Conservation (phyloP, 2,329 filamentous ascomycete species). For the Orbilia quercus region DNA sequence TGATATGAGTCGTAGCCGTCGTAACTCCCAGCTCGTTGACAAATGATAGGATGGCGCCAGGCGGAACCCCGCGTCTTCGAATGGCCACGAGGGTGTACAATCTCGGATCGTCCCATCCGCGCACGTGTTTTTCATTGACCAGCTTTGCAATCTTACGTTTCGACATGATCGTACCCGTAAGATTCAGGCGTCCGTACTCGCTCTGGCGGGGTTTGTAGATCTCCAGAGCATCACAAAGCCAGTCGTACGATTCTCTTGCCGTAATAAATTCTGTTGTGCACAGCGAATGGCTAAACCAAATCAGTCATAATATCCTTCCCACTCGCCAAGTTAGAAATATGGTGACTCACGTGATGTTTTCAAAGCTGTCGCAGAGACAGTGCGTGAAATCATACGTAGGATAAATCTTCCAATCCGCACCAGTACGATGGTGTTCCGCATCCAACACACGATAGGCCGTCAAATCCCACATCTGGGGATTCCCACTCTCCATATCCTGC, state of each 20-base stretch:
- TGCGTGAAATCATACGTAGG: conserved; percentile 94
- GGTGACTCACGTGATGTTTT: conserved; percentile 74
- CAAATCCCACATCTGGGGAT: conserved; percentile 97
- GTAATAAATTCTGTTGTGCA: conserved; percentile 94
- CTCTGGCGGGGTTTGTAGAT: conserved; percentile 94
- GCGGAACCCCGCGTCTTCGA: conserved; percentile 84
- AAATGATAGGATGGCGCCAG: conserved; percentile 87
- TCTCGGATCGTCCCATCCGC: conserved; percentile 90
- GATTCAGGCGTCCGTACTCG: conserved; percentile 81
- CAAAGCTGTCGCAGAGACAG: conserved; percentile 90
- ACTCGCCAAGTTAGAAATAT: neutral
- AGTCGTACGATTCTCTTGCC: conserved; percentile 88
- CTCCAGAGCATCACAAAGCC: conserved; percentile 81
- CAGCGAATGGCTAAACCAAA: conserved; percentile 75
- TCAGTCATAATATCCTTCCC: conserved; percentile 11
- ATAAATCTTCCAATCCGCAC: conserved; percentile 88
- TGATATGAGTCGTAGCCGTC: conserved; percentile 80
- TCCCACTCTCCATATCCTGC: conserved; percentile 81
- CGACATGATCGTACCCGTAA: conserved; percentile 85
- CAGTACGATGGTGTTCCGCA: conserved; percentile 79
- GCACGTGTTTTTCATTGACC: conserved; percentile 80
- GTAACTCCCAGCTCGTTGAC: conserved; percentile 92
- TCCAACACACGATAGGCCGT: conserved; percentile 88
- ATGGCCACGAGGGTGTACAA: conserved; percentile 88
- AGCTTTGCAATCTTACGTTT: conserved; percentile 86